Evolutionary conservation across 169 alveolate species (phyloP).

Genomic region (Plasmodium knowlesi): DNA sequence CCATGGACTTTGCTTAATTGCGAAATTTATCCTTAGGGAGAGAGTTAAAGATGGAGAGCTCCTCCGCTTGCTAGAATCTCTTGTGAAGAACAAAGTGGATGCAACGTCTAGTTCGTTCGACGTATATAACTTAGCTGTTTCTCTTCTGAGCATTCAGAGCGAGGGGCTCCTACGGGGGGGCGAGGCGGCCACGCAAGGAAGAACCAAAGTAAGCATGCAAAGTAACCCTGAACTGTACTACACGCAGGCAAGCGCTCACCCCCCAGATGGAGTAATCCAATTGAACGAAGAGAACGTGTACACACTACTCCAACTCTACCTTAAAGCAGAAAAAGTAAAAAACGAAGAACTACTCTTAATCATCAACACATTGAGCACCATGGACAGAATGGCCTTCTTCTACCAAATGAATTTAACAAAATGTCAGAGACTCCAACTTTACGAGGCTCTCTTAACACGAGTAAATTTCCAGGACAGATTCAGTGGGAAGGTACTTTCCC

Average conservation of each 20-base stretch:
- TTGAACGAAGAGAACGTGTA: conserved; percentile 38
- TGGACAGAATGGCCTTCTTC: not conserved
- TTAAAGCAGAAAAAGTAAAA: conserved; percentile 4
- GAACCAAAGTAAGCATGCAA: too few relatives aligned
- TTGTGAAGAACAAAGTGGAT: not conserved
- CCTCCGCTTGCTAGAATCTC: not conserved
- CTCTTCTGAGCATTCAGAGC: conserved; percentile 43
- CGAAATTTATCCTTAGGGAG: conserved; percentile 11
- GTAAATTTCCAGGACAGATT: not conserved
- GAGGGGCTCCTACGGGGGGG: not conserved
- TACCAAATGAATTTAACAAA: conserved; percentile 36
- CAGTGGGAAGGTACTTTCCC: conserved; percentile 22
- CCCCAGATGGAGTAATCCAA: not conserved
- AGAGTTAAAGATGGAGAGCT: not conserved
- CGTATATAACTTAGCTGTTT: conserved; percentile 18
- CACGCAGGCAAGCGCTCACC: not conserved
- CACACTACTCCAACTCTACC: conserved; percentile 8
- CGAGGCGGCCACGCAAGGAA: not conserved
- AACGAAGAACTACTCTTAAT: conserved; percentile 33
- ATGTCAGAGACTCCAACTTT: not conserved
- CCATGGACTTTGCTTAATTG: conserved; percentile 34
- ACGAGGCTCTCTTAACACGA: conserved; percentile 16
- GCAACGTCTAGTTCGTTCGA: conserved; percentile 9
- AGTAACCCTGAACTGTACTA: too few relatives aligned
- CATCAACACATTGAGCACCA: not conserved